Evolutionary conservation across 306 rosid species (phyloP).

Genomic region (Sphenostylis stenocarpa): DNA sequence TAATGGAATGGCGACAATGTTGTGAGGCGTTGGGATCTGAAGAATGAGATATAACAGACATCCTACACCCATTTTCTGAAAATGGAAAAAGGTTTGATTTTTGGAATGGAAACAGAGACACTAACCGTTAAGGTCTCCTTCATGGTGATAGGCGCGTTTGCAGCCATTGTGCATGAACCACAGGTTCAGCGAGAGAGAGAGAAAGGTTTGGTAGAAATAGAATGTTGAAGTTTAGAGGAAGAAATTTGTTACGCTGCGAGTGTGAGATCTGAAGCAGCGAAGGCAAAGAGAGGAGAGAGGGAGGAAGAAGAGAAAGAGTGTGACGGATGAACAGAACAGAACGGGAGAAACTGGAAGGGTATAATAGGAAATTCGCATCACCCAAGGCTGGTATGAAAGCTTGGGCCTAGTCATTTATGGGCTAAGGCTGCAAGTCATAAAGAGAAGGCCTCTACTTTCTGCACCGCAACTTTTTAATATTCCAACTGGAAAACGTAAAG

Average conservation of each 20-base stretch:
- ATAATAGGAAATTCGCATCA: not conserved
- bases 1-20: constrained; percentile 10
- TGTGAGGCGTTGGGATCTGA: constrained; percentile 24
- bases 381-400: not conserved
- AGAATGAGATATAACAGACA: not conserved
- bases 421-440: no score
- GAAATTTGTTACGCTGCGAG: constrained; percentile 17
- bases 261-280: constrained; percentile 38
- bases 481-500: no score
- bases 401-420: not conserved
- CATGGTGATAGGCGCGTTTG: not conserved
- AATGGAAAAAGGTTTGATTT: constrained; percentile 20
- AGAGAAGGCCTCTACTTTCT: no score
- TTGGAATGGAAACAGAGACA: not conserved
- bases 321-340: not conserved
- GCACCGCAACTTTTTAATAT: no score
- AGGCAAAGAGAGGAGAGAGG: not conserved
- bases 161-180: not conserved
- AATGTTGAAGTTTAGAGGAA: constrained; percentile 21
- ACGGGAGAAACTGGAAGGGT: not conserved
- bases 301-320: not conserved
- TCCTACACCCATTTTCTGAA: not conserved
- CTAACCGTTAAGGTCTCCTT: not conserved
- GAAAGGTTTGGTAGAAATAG: constrained; percentile 3
- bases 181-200: constrained; percentile 30